Evolutionary conservation across 1,284 basidiomycete genomes (phyloP), one percentile per base, ranked within the genome.

Genomic region (Cronartium ribicola): DNA sequence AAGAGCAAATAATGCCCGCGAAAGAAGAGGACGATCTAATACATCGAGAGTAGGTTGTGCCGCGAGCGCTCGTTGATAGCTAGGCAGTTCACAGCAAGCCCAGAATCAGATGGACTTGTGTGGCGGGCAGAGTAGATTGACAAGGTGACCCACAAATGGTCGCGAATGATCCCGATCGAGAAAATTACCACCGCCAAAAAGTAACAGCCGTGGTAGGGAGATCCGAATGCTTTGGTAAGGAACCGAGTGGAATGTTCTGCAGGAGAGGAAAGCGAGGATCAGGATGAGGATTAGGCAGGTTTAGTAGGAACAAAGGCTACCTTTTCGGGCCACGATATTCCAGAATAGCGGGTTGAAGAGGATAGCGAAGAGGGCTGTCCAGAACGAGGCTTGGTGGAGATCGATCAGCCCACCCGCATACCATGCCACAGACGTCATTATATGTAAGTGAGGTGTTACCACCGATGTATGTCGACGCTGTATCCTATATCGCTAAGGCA

Each of bases 141-240:
- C 11, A 8, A 14, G 22, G 36, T 37, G 43, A 39, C 41, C 57
- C 55, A 76, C 76, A 78, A 67, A n/a, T 76, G 76, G 63, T 79
- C 79, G 39, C 79, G 75, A 48, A 79, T 41, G 39, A 79, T 59
- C 36, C 79, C 79, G 2, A 79, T 74, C 11, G 66, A 44, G 67
- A 79, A 79, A 65, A 79, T 81, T 55, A 77, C 77, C 14, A 76
- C 77, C 40, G 78, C 81, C 3, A 81, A 76, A 65, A 80, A 66
- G 74, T 81, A 81, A 77, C 81, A 81, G 37, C 79, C 81, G 4
- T 79, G 68, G 71, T 80, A 80, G 11, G 77, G 41, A 1, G 63
- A 66, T 46, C 80, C 78, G 8, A 80, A 77, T 14, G 79, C 5
- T 59, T 77, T 77, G 59, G 81, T 81, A 66, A 81, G 79, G 11